Percentiles rank a stretch among this genome's conserved stretches.
Evolutionary conservation across 345 rosid species (phyloP).

Genomic region (Aquilaria sinensis): DNA sequence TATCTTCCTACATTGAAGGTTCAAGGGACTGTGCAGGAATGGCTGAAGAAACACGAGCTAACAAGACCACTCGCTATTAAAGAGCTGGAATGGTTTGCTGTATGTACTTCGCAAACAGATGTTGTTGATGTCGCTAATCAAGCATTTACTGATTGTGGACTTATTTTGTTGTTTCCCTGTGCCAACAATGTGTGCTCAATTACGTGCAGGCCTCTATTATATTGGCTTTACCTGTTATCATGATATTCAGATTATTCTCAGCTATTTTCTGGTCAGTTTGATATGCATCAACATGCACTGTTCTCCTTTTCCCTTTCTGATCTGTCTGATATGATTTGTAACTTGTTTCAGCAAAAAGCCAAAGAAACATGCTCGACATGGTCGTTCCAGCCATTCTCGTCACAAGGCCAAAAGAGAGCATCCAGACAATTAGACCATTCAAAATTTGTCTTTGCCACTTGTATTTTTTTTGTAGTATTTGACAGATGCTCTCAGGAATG

Average conservation of each 20-base stretch:
- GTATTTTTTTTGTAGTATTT: too few species aligned
- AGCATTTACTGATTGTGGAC: neutral
- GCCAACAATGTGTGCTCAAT: constrained; percentile 6
- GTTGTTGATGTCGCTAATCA: neutral
- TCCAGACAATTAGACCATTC: constrained; percentile 37
- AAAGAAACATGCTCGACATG: constrained; percentile 33
- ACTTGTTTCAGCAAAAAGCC: constrained; percentile 41
- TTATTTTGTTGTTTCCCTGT: neutral
- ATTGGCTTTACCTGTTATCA: constrained; percentile 53
- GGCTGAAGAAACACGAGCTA: constrained; percentile 60
- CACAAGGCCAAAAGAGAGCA: constrained; percentile 59
- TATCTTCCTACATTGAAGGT: constrained; percentile 35
- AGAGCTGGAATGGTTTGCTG: constrained; percentile 91
- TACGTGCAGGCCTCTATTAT: constrained; percentile 71
- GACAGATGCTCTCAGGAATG: too few species aligned
- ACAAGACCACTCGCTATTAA: constrained; percentile 83
- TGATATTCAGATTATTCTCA: constrained; percentile 37
- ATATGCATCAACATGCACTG: neutral
- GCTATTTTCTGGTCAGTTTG: constrained; percentile 51
- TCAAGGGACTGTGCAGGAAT: constrained; percentile 57
- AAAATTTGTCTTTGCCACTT: too few species aligned
- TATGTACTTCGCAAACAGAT: constrained; percentile 23
- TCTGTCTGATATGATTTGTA: neutral
- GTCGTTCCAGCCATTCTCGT: constrained; percentile 29
- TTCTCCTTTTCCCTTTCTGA: neutral